Base-by-base conservation (phyloP, 129 eudicot genomes). In the Lactuca saligna region DNA sequence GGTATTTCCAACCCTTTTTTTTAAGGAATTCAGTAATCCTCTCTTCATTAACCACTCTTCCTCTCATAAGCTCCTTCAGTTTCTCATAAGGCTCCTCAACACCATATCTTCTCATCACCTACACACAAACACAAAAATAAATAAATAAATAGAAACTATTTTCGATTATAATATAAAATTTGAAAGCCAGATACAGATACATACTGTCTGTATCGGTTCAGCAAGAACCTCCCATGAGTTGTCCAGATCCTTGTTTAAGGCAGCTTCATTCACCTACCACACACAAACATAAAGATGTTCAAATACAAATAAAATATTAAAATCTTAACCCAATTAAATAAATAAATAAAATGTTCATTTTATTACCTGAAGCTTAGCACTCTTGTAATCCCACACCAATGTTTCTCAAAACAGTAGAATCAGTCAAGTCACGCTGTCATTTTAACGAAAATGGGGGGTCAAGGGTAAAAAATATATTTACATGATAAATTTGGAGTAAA, bases 71-170 rank as follows among this genome's bases (percentile, higher is more conserved):
- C 75, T 87, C 98, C 83, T 92, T 92, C 15, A 89, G 80, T 71
- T 92, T 92, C 88, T 92, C 98, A 57, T 89, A 89, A 44, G 96
- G 98, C 83, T 92, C 98, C 25, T 89, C 91, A 61, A 92, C 91
- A 34, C 86, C 96, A 62, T 88, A 84, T 78, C 96, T 84, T 78
- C 98, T 77, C 98, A 92, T 92, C 69, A 92, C 98, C 98, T 92
- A 42, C 4, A 46, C 51, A 71, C 39, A 65, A 53, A 54, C 25
- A 20, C 25, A 38, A 69, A n/a, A 16, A 25, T 25, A 25, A 25
- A 25, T 25, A 25, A 25, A 25, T 25, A 25, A 25, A 25, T 25
- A 25, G 1, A 25, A 25, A 25, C 29, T 25, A 25, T 25, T 38
- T 55, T 56, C 17, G 16, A 20, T 37, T n/a, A 63, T 53, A 56